phyloP scores from a whole-genome alignment of 352 stramenopile genomes.

The Globisporangium solare region DNA sequence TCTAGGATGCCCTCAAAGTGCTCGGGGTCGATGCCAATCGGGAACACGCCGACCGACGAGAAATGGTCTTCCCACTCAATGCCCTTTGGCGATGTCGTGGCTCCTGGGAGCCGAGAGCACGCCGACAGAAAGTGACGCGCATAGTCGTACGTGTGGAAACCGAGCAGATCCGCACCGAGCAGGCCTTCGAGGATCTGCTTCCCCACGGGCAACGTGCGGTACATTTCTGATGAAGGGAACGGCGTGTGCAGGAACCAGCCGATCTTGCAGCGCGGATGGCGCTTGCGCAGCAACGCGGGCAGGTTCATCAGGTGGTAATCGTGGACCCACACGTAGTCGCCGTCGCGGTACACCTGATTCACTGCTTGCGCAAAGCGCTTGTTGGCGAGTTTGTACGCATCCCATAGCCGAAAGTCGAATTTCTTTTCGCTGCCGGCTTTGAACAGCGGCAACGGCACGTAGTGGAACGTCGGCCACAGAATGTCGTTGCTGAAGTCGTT shows the following conservation, averaged over 20 bases:
- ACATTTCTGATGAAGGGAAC: constrained; percentile 85
- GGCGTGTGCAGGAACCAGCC: constrained; percentile 89
- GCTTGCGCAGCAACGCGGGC: constrained; percentile 72
- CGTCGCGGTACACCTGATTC: constrained; percentile 83
- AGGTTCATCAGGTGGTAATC: constrained; percentile 90
- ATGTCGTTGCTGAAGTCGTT: constrained; percentile 86
- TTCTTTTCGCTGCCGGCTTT: constrained; percentile 73
- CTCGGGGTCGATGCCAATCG: constrained; percentile 83
- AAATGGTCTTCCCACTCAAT: constrained; percentile 78
- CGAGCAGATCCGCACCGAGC: constrained; percentile 77
- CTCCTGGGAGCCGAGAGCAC: constrained; percentile 64
- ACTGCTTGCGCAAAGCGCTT: constrained; percentile 83
- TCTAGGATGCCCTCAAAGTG: constrained; percentile 63
- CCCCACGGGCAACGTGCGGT: constrained; percentile 74
- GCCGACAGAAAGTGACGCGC: constrained; percentile 86
- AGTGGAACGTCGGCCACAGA: constrained; percentile 89
- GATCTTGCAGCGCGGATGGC: constrained; percentile 66
- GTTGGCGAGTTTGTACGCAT: constrained; percentile 86
- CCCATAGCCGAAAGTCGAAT: constrained; percentile 87
- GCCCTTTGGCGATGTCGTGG: constrained; percentile 69
- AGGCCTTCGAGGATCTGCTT: constrained; percentile 71
- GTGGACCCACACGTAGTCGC: constrained; percentile 87
- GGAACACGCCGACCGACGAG: constrained; percentile 82
- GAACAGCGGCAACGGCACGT: constrained; percentile 82
- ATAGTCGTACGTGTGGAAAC: constrained; percentile 90